Conservation (phyloP, 1,139 yeast genomes). For the Lodderomyces jiufengensis region DNA sequence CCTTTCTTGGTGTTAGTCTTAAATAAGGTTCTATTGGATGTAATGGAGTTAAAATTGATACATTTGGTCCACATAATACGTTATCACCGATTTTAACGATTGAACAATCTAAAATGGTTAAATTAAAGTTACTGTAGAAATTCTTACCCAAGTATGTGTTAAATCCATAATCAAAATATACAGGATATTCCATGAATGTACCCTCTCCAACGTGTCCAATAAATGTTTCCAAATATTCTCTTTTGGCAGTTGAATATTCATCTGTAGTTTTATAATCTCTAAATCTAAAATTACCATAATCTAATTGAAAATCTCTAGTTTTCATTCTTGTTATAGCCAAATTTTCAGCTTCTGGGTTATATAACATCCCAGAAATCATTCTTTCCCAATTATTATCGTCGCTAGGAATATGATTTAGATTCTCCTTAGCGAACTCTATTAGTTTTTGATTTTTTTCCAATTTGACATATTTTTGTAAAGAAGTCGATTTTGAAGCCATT, state of each 20-base stretch:
- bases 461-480: slow-evolving; percentile 8
- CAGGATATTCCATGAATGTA: slow-evolving; percentile 49
- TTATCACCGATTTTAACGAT: slow-evolving; percentile 59
- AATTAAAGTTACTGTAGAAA: slow-evolving; percentile 55
- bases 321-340: slow-evolving; percentile 12
- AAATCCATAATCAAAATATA: slow-evolving; percentile 57
- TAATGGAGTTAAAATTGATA: slow-evolving; percentile 56
- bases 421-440: slow-evolving; percentile 39
- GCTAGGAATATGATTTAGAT: slow-evolving; percentile 39
- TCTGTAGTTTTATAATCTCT: slow-evolving; percentile 30
- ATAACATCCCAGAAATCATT: slow-evolving; percentile 27
- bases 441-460: slow-evolving; percentile 31
- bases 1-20: slow-evolving; percentile 24
- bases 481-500: no score
- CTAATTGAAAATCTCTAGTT: slow-evolving; percentile 19
- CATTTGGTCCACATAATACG: slow-evolving; percentile 63
- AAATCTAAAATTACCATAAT: slow-evolving; percentile 37
- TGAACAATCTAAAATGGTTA: slow-evolving; percentile 57
- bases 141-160: slow-evolving; percentile 47
- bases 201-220: slow-evolving; percentile 44
- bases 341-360: slow-evolving; percentile 11
- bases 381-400: slow-evolving; percentile 28
- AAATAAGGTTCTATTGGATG: slow-evolving; percentile 55
- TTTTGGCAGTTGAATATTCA: slow-evolving; percentile 29
- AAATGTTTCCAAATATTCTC: slow-evolving; percentile 30